Base-by-base conservation (phyloP, 1,139 yeast species). In the Geotrichum reessii region DNA sequence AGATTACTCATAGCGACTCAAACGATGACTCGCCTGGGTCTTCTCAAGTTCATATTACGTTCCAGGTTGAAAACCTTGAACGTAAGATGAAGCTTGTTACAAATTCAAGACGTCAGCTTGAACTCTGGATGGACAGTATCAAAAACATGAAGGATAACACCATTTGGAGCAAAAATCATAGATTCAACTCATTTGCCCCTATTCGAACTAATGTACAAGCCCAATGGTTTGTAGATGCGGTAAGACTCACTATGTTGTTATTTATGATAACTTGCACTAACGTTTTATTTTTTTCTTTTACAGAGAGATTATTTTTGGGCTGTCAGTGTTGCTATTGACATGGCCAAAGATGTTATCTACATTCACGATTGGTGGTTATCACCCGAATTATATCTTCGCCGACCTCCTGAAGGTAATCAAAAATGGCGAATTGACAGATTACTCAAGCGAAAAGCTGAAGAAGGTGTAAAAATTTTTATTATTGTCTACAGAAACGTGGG, bases 351-450 rank as follows among this genome's bases (percentile, higher is more conserved):
- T 75, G 95, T 88, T 1, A 87, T 95, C 50, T 95, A 86, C 70
- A 90, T 95, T 57, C 98, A 93, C 70, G 99, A 93, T 70, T 95
- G 99, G 99, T 95, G 99, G 99, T 76, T 95, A 37, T 83, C 95
- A 11, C 99, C 99, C 0, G 99, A 95, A 71, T 71, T 93, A 11
- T 93, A 95, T 67, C 76, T 95, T 74, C 81, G 99, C 63, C 79
- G 99, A 57, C 99, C 99, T 0, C 93, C 97, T 0, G 87, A 89
- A 71, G 97, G 97, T 14, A 92, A 93, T 67, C 98, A 95, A 71
- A 88, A 89, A 65, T 93, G 92, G 86, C 81, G 99, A 70, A 75
- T 95, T 54, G 99, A 95, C 72, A 80, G 99, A 68, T 73, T 95
- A 3, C 76, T 95, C 65, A 90, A 89, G 70, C 79, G 95, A 62